Base-by-base conservation (phyloP, 2,329 filamentous ascomycete genomes). In the Trichoderma harzianum region DNA sequence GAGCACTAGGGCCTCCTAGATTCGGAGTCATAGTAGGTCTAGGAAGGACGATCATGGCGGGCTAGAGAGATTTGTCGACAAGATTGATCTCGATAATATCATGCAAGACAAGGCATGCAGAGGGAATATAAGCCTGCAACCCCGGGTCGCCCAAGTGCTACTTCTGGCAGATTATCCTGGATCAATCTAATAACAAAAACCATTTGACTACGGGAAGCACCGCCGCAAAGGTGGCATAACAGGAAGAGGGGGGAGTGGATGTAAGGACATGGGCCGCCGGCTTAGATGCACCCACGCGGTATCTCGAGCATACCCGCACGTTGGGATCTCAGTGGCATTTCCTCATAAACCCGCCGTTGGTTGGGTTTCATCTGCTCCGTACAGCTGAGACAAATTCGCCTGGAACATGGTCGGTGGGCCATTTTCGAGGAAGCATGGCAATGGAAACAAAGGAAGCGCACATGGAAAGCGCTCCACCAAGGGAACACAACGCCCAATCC, bases 361-460 rank as follows among this genome's bases (percentile, higher is more conserved):
- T 71, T 76, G 75, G 77, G 75, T 78, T 79, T 79, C 77, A 76
- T 76, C 72, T 73, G 21, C 51, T 67, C 64, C 53, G 32, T 67
- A 58, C 72, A 74, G 76, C 76, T 80, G 78, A 80, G 79, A 80
- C 78, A 79, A 68, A 70, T 72, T 75, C 72, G 74, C 72, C 71
- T 74, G 73, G 71, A 67, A 73, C 65, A 71, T 68, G 53, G 72
- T 43, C 53, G 32, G 69, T 72, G 66, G 72, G 60, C 66, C 66
- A 21, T 62, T 69, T 43, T 61, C 39, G 34, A 60, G 71, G 63
- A 51, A 65, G 51, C 55, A 73, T 73, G 72, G 69, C 63, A 53
- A 68, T 58, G 55, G 57, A 47, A 69, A 73, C 57, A 30, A 55
- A 68, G 69, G 57, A 68, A 65, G 70, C 53, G 69, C 69, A 71